Evolutionary conservation across 2,329 filamentous ascomycete species (phyloP), one percentile per base, ranked within the genome.

Genomic region (Trichoderma pleuroti): DNA sequence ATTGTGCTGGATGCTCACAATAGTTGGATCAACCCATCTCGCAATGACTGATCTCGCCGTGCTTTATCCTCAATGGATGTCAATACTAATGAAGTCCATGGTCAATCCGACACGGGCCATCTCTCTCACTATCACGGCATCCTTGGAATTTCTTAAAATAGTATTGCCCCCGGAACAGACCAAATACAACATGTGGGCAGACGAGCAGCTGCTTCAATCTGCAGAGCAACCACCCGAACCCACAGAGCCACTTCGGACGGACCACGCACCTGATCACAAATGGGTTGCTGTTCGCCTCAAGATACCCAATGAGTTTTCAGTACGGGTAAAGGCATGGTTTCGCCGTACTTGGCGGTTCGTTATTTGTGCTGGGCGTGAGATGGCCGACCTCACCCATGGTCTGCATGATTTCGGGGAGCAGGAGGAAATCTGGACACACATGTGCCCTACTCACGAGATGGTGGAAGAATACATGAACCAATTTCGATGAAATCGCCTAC

Each of bases 11-110:
- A 84, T 86, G 78, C 78, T 86, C 76, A 84, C 85, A 30, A 82
- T 86, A 64, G 81, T 83, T 46, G 90, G 90, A 30, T 90, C 88
- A 1, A 87, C 91, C 1, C 89, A 92, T 76, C 82, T 92, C 34
- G 87, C 86, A 6, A 89, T 91, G 76, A 89, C 87, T 2, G 90
- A 92, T 78, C 92, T 92, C 75, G 86, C 87, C 2, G 80, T 92
- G 2, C 79, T 92, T 21, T 92, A 91, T 75, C 87, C 86, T 5
- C 83, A 85, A 52, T 81, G 88, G 74, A 86, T 87, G 76, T 86
- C 86, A 1, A 76, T 88, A 10, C 79, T 91, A 16, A 81, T 89
- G 72, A 92, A 92, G 77, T 87, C 86, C 64, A 86, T 89, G 16
- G 86, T 90, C n/a, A 85, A 91, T 74, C 88, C 89, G 0, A 80